Evolutionary conservation across 2,329 filamentous ascomycete genomes (phyloP).

Genomic region (Fusarium piperis): DNA sequence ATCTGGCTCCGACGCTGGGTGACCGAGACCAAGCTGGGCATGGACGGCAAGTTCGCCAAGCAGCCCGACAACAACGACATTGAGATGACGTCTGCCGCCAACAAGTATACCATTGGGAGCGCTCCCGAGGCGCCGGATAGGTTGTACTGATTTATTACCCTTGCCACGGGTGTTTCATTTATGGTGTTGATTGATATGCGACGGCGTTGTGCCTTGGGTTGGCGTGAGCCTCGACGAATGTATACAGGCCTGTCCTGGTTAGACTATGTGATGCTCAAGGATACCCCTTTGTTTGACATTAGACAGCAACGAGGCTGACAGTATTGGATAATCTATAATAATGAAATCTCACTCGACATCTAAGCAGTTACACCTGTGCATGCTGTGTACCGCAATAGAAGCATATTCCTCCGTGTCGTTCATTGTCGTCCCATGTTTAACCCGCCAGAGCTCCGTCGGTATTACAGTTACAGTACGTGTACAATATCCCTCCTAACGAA

Average conservation of each 20-base stretch:
- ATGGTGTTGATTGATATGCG: not conserved
- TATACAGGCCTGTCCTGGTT: not conserved
- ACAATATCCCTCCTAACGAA: slow-evolving; percentile 6
- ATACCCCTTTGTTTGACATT: slow-evolving; percentile 16
- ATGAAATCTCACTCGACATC: not conserved
- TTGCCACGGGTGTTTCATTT: not conserved
- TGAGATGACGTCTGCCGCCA: slow-evolving; percentile 41
- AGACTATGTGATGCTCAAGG: slow-evolving; percentile 4
- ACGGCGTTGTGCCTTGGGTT: slow-evolving; percentile 12
- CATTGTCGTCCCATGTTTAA: slow-evolving; percentile 10
- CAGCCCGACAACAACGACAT: slow-evolving; percentile 37
- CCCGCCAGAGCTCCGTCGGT: slow-evolving; percentile 2
- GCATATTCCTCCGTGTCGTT: slow-evolving; percentile 2
- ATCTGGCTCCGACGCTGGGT: slow-evolving; percentile 62
- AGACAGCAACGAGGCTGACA: not conserved
- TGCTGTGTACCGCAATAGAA: not conserved
- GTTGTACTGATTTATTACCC: slow-evolving; percentile 18
- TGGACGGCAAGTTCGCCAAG: slow-evolving; percentile 54
- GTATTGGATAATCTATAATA: slow-evolving; percentile 1
- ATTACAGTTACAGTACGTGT: slow-evolving; percentile 28
- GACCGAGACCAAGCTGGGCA: slow-evolving; percentile 58
- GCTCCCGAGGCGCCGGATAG: slow-evolving; percentile 30
- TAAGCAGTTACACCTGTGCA: not conserved
- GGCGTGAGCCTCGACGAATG: not conserved
- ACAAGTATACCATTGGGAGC: slow-evolving; percentile 32